These are phyloP conservation scores for Solanum etuberosum DNA, from an alignment of 257 asterid genomes.

Conservation along the genomic window DNA sequence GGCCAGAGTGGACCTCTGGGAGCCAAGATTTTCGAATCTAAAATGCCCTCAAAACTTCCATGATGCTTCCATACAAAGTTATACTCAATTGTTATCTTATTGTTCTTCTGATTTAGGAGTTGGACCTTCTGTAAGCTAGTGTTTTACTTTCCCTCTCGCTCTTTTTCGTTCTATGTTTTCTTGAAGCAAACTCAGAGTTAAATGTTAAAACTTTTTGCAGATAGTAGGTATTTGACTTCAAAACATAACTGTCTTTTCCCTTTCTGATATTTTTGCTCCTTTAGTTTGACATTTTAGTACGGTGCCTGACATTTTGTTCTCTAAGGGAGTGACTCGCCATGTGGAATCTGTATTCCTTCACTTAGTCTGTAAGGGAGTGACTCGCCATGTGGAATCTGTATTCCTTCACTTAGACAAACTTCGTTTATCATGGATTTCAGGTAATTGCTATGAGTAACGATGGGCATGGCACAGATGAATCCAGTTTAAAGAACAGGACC, in stretches of 20 bases:
- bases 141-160: background rate
- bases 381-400: background rate
- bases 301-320: background rate
- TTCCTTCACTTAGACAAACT: constrained; percentile 2
- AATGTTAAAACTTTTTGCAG: background rate
- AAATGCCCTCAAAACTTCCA: too few species aligned
- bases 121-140: background rate
- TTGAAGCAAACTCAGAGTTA: background rate
- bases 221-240: background rate
- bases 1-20: background rate
- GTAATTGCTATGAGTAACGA: constrained; percentile 35
- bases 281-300: background rate
- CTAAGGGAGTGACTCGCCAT: background rate
- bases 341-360: background rate
- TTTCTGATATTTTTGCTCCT: background rate
- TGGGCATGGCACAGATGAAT: constrained; percentile 25
- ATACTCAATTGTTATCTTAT: background rate
- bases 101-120: background rate
- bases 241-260: background rate
- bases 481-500: constrained; percentile 29
- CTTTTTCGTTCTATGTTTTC: background rate
- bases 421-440: constrained; percentile 19
- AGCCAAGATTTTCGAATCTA: background rate
- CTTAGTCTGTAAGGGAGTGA: background rate
- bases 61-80: background rate